Evolutionary conservation across 805 yeast genomes (phyloP).

Genomic region (Starmerella scarabaei): DNA sequence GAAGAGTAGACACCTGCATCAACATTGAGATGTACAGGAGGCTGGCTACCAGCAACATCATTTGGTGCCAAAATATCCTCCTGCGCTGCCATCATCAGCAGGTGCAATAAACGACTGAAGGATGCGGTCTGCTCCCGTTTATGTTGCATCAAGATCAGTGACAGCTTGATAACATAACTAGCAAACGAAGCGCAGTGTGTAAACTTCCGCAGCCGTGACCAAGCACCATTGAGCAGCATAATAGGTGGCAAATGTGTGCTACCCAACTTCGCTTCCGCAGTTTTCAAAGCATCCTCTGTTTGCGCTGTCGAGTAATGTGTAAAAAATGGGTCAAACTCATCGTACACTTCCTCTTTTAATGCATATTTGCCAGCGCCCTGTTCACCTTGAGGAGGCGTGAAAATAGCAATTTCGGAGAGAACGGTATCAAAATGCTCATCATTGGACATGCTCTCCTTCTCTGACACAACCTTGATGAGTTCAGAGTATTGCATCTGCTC

Average conservation of each 20-base stretch:
- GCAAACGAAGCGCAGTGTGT: slow-evolving; percentile 23
- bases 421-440: slow-evolving; percentile 63
- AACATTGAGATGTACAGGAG: not conserved
- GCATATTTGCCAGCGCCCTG: slow-evolving; percentile 53
- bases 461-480: slow-evolving; percentile 45
- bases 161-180: slow-evolving; percentile 15
- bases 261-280: slow-evolving; percentile 38
- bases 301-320: slow-evolving; percentile 64
- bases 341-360: slow-evolving; percentile 43
- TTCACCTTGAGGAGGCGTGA: slow-evolving; percentile 45
- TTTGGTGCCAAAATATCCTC: slow-evolving; percentile 26
- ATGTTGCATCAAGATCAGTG: not conserved
- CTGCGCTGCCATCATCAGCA: slow-evolving; percentile 50
- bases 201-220: slow-evolving; percentile 23
- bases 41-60: not conserved
- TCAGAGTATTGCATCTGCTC: slow-evolving; percentile 60
- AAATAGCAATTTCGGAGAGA: slow-evolving; percentile 45
- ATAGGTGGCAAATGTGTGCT: slow-evolving; percentile 45
- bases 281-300: slow-evolving; percentile 68
- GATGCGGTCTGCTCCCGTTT: slow-evolving; percentile 37
- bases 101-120: slow-evolving; percentile 46
- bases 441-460: slow-evolving; percentile 63
- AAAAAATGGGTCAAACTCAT: slow-evolving; percentile 66
- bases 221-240: slow-evolving; percentile 25
- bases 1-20: not conserved